Percentiles rank a stretch among this genome's conserved stretches.
These are phyloP conservation scores for Cokeromyces recurvatus DNA, from an alignment of 371 early-diverging fungal genomes.

Conservation along the genomic window DNA sequence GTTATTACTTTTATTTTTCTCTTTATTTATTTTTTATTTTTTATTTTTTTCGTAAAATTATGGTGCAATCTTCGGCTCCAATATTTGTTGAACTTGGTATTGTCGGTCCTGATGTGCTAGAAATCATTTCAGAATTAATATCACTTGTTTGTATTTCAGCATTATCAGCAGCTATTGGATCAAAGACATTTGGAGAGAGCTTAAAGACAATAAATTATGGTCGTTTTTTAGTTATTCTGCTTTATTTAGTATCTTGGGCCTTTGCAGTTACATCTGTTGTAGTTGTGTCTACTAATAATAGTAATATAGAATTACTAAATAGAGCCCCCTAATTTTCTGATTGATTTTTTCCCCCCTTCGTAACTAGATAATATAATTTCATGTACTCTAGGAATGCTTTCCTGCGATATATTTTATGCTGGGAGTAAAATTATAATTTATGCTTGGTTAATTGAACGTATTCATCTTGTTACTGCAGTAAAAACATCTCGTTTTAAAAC, in stretches of 20 bases:
- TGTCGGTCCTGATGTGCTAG: conserved; percentile 31
- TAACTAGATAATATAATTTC: conserved; percentile 42
- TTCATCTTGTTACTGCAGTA: conserved; percentile 41
- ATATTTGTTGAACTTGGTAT: too few species aligned
- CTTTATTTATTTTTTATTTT: too few species aligned
- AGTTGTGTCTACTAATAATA: conserved; percentile 41
- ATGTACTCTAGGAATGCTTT: conserved; percentile 40
- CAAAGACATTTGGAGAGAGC: conserved; percentile 37
- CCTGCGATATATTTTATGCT: conserved; percentile 48
- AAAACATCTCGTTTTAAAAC: conserved; percentile 39
- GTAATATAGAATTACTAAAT: conserved; percentile 12
- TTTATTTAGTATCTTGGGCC: conserved; percentile 37
- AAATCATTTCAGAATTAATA: conserved; percentile 35
- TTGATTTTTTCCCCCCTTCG: too few species aligned
- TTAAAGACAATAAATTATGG: conserved; percentile 35
- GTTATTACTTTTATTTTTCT: not conserved
- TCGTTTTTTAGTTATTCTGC: conserved; percentile 30
- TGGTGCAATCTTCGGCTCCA: too few species aligned
- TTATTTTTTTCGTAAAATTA: too few species aligned
- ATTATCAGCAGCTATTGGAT: conserved; percentile 29
- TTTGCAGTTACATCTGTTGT: conserved; percentile 33
- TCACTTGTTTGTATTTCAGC: conserved; percentile 38
- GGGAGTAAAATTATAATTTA: conserved; percentile 46
- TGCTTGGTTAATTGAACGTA: conserved; percentile 47
- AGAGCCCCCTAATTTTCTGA: not conserved